Base-by-base conservation (phyloP, 78 protist species). In the Creolimax fragrantissima region DNA sequence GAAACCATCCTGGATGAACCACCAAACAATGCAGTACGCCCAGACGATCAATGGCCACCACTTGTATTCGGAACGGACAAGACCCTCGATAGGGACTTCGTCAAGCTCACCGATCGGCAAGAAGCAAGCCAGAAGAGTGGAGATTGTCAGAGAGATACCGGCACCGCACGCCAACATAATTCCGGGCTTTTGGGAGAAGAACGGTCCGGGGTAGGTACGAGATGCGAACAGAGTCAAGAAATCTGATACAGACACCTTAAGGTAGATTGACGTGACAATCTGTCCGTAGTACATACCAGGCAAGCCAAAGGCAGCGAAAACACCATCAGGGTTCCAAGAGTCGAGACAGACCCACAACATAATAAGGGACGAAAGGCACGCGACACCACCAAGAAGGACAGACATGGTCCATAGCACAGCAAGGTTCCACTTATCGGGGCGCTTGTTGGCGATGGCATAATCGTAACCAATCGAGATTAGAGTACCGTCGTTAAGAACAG, bases 401-500 rank as follows among this genome's bases (percentile, higher is more conserved):
- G 93, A 92, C 2, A 94, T 95, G 66, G 91, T 93, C 17, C 88
- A 90, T 44, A 93, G n/a, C 81, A 58, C 90, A 42, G 5, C 43
- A 67, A 93, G 74, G 44, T 86, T 92, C 97, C 97, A 96, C 37
- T 41, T 39, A 84, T 96, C 97, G n/a, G 97, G 97, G 41, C 74
- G 89, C 41, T 35, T 41, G 41, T 89, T 43, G 35, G 97, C 94
- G 36, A 36, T 86, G 35, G 95, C 97, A 43, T 93, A 47, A 89
- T 96, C 97, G 67, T 95, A 92, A 44, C 95, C 66, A 35, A 96
- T 93, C 3, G 96, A 94, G 5, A 96, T 67, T 88, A 96, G 89
- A 36, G 97, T 96, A 41, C 96, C 96, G 89, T 96, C 97, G 85
- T 95, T 96, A n/a, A 94, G 66, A 81, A 96, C 45, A 37, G 97